A percentile compares a stretch with the other conserved stretches of the same genome.
These are phyloP conservation scores for Sporopachydermia lactativora DNA, from an alignment of 805 yeast genomes.

Conservation along the genomic window DNA sequence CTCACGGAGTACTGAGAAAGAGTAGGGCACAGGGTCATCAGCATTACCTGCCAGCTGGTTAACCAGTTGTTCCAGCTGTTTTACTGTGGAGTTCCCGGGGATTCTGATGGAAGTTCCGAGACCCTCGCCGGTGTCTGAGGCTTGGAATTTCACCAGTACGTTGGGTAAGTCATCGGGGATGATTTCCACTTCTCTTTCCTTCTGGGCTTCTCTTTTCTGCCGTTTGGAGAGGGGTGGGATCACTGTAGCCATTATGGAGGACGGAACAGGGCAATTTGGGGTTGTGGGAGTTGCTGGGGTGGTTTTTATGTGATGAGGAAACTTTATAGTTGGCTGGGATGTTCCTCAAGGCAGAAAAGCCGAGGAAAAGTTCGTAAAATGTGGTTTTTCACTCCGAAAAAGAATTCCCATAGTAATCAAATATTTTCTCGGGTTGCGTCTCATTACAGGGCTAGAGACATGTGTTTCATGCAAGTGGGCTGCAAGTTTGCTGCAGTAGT, in stretches of 20 bases:
- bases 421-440: no score
- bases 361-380: no score
- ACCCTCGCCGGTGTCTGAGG: conserved; percentile 81
- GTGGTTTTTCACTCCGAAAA: no score
- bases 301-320: no score
- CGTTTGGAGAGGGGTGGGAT: conserved; percentile 90
- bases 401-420: no score
- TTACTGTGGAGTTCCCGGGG: conserved; percentile 77
- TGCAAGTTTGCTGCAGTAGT: no score
- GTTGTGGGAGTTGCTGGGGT: no score
- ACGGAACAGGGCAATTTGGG: no score
- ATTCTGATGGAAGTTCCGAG: conserved; percentile 80
- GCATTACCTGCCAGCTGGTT: conserved; percentile 52
- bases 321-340: no score
- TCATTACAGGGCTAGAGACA: no score
- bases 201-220: conserved; percentile 73
- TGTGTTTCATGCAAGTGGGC: no score
- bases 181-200: conserved; percentile 58
- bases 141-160: conserved; percentile 79
- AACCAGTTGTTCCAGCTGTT: conserved; percentile 76
- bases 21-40: conserved; percentile 84
- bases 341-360: no score
- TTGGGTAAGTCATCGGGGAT: conserved; percentile 73
- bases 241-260: conserved; percentile 62
- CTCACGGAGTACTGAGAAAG: conserved; percentile 51